phyloP scores from a whole-genome alignment of 805 yeast genomes.

The Clavispora asparagi region DNA sequence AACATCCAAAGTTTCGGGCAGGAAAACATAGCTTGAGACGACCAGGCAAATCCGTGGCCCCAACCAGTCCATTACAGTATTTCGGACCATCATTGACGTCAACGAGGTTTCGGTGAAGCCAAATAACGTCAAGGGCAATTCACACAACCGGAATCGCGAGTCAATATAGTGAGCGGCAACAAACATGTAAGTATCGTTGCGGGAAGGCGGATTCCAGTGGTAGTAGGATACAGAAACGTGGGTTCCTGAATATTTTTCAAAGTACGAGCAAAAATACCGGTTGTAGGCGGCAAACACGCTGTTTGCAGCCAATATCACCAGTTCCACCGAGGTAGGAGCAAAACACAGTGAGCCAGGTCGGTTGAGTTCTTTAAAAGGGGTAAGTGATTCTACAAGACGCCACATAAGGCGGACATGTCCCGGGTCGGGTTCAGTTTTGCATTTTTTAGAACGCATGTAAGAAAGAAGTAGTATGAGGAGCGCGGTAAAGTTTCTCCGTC shows the following conservation, averaged over 20 bases:
- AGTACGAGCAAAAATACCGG: conserved; percentile 15
- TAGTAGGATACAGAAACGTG: conserved; percentile 17
- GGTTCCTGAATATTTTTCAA: conserved; percentile 5
- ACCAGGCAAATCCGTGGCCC: conserved; percentile 15
- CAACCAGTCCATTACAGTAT: conserved; percentile 10
- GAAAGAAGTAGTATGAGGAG: too few relatives aligned
- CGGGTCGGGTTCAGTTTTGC: not conserved
- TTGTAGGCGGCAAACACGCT: conserved; percentile 17
- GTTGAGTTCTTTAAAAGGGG: not conserved
- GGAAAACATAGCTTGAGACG: conserved; percentile 19
- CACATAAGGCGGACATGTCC: not conserved
- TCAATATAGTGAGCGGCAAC: conserved; percentile 17
- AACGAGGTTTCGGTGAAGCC: conserved; percentile 8
- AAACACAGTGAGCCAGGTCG: not conserved
- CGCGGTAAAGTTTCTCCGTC: too few relatives aligned
- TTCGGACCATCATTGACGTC: conserved; percentile 12
- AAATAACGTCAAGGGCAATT: conserved; percentile 19
- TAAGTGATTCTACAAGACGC: not conserved
- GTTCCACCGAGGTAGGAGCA: not conserved
- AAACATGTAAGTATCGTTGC: conserved; percentile 12
- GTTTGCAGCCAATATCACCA: conserved; percentile 6
- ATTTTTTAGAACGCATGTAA: not conserved
- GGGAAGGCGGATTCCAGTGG: conserved; percentile 14
- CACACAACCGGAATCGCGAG: conserved; percentile 12
- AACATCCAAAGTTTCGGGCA: conserved; percentile 12